A percentile compares a stretch with the other conserved stretches of the same genome.
Conservation (phyloP, 73 alveolate genomes). For the Paramecium bursaria region DNA sequence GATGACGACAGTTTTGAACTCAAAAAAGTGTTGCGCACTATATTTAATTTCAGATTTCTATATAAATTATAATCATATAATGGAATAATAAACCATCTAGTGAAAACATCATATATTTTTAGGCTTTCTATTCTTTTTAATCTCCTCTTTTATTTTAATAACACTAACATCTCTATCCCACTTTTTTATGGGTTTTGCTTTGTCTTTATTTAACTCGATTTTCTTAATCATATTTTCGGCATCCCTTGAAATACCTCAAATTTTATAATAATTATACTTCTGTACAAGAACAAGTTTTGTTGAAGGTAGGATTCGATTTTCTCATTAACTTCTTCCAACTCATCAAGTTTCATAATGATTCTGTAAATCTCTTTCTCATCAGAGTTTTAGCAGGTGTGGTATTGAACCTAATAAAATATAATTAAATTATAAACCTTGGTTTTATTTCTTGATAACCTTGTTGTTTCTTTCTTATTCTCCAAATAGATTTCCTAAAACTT, state of each 20-base stretch:
- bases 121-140: slow-evolving; percentile 25
- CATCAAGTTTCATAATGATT: slow-evolving; percentile 52
- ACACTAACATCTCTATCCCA: not conserved
- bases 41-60: not conserved
- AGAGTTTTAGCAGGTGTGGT: slow-evolving; percentile 33
- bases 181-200: slow-evolving; percentile 1
- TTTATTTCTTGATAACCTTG: slow-evolving; percentile 21
- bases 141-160: slow-evolving; percentile 30
- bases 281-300: slow-evolving; percentile 57
- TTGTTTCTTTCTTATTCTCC: slow-evolving; percentile 51
- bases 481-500: slow-evolving; percentile 61
- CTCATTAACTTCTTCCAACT: slow-evolving; percentile 65
- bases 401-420: slow-evolving; percentile 19
- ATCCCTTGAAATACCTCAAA: slow-evolving; percentile 64
- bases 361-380: slow-evolving; percentile 66
- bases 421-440: slow-evolving; percentile 6
- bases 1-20: too few relatives aligned
- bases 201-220: slow-evolving; percentile 52
- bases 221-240: slow-evolving; percentile 53
- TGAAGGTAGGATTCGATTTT: slow-evolving; percentile 51
- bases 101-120: slow-evolving; percentile 38
- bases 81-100: not conserved
- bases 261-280: too few relatives aligned
- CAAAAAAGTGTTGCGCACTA: too few relatives aligned
- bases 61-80: not conserved